phyloP scores from a whole-genome alignment of 2,329 filamentous ascomycete species.

The Lachnellula occidentalis region DNA sequence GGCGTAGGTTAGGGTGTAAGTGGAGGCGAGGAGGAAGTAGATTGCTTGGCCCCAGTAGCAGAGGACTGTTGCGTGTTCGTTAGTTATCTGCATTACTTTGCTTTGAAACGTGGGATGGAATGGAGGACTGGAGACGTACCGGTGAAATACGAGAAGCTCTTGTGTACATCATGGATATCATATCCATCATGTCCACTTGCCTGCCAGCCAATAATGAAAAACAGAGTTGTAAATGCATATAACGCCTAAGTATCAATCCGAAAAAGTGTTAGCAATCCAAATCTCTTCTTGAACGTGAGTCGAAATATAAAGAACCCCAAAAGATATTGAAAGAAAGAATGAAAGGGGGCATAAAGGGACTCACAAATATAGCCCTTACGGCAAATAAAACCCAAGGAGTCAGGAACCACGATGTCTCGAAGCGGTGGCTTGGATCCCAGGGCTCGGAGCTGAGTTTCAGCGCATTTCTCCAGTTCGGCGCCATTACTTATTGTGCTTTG shows the following conservation, averaged over 20 bases:
- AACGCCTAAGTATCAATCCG: constrained; percentile 38
- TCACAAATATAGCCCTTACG: constrained; percentile 49
- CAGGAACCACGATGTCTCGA: constrained; percentile 79
- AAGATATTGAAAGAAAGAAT: background rate
- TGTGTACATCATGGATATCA: constrained; percentile 35
- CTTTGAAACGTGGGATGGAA: background rate
- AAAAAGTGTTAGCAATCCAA: constrained; percentile 18
- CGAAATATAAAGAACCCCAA: background rate
- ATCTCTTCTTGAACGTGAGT: background rate
- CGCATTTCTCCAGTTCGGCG: background rate
- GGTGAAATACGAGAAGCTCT: constrained; percentile 77
- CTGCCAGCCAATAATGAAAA: constrained; percentile 64
- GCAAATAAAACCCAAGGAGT: constrained; percentile 56
- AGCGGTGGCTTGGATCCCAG: constrained; percentile 49
- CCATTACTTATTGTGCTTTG: too few relatives aligned
- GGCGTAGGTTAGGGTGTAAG: constrained; percentile 66
- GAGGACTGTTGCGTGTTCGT: constrained; percentile 16
- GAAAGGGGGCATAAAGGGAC: constrained; percentile 26
- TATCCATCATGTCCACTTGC: constrained; percentile 42
- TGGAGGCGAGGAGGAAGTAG: constrained; percentile 64
- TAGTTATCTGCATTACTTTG: too few relatives aligned
- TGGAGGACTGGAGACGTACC: constrained; percentile 32
- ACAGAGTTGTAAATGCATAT: constrained; percentile 65
- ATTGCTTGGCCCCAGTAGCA: constrained; percentile 80
- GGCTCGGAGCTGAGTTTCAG: constrained; percentile 22